Base-by-base conservation (phyloP, 768 basidiomycete genomes). In the Calocera viscosa region DNA sequence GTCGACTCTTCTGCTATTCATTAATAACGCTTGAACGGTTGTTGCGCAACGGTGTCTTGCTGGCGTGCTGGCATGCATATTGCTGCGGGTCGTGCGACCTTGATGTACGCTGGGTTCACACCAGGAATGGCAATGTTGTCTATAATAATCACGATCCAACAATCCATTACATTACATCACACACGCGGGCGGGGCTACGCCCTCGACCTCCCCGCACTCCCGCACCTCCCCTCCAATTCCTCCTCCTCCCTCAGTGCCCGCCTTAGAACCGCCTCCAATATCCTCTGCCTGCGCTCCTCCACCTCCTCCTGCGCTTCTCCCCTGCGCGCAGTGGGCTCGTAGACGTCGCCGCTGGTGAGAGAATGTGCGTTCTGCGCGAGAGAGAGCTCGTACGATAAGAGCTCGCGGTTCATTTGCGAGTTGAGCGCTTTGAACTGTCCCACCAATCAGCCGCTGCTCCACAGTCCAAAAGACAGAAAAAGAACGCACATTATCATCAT, bases 341-440 rank as follows among this genome's bases (percentile, higher is more conserved):
- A 87, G 1, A 77, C 74, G 53, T 80, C 80, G 32, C 75, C 76
- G 5, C 70, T 71, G 2, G 76, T 78, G 0, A 74, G 35, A 38
- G 35, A 5, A 14, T 72, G 1, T 90, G 78, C 64, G 78, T 76
- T 85, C 10, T 78, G 76, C 17, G 75, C 74, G 2, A 75, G 76
- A 1, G 82, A 79, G 2, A 80, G 79, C 72, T 90, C 90, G 65
- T 83, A 89, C 70, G 85, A 86, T 0, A 79, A 79, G 0, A 90
- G 86, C 72, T 91, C 88, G 5, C 82, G 79, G 72, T 89, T 90
- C 1, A 90, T 80, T 67, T 82, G 78, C 1, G 88, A 89, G 72
- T 90, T 89, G 3, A 91, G 77, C 67, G 82, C 81, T 72, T 89
- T 90, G 74, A 91, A 91, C 90, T 86, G 67, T 1, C 40, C 32